Conservation (phyloP, 768 basidiomycete species). For the Termitomyces bulborhizus region DNA sequence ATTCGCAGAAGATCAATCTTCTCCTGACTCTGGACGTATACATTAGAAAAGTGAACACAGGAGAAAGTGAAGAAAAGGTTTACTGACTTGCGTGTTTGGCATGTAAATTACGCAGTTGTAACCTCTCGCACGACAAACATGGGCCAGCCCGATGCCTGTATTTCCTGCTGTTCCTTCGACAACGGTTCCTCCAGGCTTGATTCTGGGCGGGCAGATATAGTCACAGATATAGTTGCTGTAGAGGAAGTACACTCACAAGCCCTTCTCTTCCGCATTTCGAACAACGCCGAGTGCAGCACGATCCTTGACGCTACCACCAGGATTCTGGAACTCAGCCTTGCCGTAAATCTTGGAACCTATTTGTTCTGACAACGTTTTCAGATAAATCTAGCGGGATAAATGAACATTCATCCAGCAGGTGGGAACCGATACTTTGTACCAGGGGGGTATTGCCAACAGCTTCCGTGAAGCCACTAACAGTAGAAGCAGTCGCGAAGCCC, state of each 20-base stretch:
- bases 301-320: conserved; percentile 97
- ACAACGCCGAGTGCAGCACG: conserved; percentile 90
- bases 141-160: conserved; percentile 93
- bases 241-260: conserved; percentile 43
- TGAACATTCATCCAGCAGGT: background rate
- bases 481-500: conserved; percentile 31
- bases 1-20: conserved; percentile 97
- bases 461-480: conserved; percentile 76
- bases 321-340: conserved; percentile 99
- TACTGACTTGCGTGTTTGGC: conserved; percentile 81
- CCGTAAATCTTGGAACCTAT: conserved; percentile 82
- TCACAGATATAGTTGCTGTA: background rate
- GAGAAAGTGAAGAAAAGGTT: background rate
- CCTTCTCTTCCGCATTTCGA: conserved; percentile 78
- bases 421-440: conserved; percentile 40
- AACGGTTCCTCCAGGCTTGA: conserved; percentile 91
- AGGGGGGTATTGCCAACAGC: conserved; percentile 93
- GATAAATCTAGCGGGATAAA: conserved; percentile 55
- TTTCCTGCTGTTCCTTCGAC: conserved; percentile 99
- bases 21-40: conserved; percentile 74
- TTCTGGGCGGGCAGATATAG: conserved; percentile 28
- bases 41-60: background rate
- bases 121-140: conserved; percentile 87
- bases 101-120: conserved; percentile 99
- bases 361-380: conserved; percentile 75